Conservation (phyloP, 1,284 basidiomycete species). For the Mycosarcoma maydis region DNA sequence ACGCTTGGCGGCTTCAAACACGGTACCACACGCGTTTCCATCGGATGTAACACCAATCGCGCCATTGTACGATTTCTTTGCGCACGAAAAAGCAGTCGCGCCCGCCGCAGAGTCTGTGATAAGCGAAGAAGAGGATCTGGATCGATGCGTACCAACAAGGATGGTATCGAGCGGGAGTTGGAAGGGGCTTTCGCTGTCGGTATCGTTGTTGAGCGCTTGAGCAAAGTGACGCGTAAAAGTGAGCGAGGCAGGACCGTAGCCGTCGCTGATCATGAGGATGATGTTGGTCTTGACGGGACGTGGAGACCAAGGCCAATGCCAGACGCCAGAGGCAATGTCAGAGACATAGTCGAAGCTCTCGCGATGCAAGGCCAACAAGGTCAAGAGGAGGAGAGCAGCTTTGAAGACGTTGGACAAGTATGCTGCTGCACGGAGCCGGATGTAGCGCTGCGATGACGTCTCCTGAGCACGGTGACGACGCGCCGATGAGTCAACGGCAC, state of each 20-base stretch:
- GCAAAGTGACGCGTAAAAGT: slow-evolving; percentile 64
- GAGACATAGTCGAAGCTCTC: slow-evolving; percentile 10
- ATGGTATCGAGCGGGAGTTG: slow-evolving; percentile 65
- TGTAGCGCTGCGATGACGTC: neutral
- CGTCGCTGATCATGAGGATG: slow-evolving; percentile 67
- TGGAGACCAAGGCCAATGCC: slow-evolving; percentile 40
- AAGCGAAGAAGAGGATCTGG: slow-evolving; percentile 63
- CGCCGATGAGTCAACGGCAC: neutral
- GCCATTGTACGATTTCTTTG: slow-evolving; percentile 67
- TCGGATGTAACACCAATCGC: slow-evolving; percentile 64
- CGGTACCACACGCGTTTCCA: slow-evolving; percentile 63
- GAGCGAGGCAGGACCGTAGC: slow-evolving; percentile 66
- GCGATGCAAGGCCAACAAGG: neutral
- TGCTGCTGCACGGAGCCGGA: neutral
- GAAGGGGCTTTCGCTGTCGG: slow-evolving; percentile 22
- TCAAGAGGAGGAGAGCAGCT: slow-evolving; percentile 4
- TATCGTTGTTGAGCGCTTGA: slow-evolving; percentile 54
- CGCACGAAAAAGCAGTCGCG: slow-evolving; percentile 67
- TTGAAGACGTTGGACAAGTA: slow-evolving; percentile 12
- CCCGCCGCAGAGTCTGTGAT: slow-evolving; percentile 68
- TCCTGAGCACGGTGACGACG: neutral
- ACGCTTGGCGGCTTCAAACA: slow-evolving; percentile 68
- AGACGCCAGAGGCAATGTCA: slow-evolving; percentile 13
- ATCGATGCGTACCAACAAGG: slow-evolving; percentile 65
- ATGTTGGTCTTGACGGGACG: slow-evolving; percentile 59